Evolutionary conservation across 1,284 basidiomycete species (phyloP).

Genomic region (Spongiforma sp.): DNA sequence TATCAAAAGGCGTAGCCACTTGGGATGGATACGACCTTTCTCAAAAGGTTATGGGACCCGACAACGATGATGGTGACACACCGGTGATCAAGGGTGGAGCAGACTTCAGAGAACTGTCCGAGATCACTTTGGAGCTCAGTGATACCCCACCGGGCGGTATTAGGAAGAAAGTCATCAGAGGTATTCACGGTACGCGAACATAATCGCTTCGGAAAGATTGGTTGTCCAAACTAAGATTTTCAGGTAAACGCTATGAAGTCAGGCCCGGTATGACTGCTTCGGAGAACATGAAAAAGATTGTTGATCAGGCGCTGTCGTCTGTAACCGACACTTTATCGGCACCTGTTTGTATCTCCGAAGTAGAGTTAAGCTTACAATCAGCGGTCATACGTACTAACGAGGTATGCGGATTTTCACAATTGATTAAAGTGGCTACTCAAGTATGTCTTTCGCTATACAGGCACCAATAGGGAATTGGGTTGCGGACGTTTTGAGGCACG

Average conservation of each 20-base stretch:
- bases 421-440: not conserved
- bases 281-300: constrained; percentile 59
- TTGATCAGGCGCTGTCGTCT: constrained; percentile 71
- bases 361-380: constrained; percentile 78
- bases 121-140: constrained; percentile 69
- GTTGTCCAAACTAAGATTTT: no score
- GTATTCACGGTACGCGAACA: constrained; percentile 62
- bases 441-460: constrained; percentile 44
- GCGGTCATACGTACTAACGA: constrained; percentile 74
- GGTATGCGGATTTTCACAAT: constrained; percentile 42
- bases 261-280: constrained; percentile 66
- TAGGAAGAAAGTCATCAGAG: constrained; percentile 69
- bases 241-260: constrained; percentile 71
- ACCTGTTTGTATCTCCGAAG: constrained; percentile 74
- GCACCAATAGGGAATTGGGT: constrained; percentile 89
- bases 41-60: constrained; percentile 67
- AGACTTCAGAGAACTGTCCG: constrained; percentile 89
- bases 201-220: no score
- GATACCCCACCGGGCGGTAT: constrained; percentile 66
- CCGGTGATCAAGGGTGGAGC: constrained; percentile 88
- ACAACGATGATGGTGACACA: constrained; percentile 75
- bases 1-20: constrained; percentile 72
- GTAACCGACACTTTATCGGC: constrained; percentile 75
- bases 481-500: constrained; percentile 84
- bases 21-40: constrained; percentile 77